These are phyloP conservation scores for Cyclocybe cylindracea DNA, from an alignment of 768 basidiomycete genomes.

Conservation along the genomic window DNA sequence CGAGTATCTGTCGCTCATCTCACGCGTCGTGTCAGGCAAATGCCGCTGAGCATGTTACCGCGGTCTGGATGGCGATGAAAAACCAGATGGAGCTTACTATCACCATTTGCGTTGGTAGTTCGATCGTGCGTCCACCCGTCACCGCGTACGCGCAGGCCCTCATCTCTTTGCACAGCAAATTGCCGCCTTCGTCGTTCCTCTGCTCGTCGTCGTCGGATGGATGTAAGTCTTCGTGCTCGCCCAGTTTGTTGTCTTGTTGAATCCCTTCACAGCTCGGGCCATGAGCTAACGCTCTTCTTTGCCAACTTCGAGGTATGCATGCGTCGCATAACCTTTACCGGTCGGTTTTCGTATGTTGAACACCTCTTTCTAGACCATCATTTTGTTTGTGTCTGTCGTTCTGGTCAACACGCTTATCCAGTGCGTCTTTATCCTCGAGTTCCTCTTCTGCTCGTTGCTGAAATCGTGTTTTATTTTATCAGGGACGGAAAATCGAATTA, in stretches of 20 bases:
- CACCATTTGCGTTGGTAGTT: slow-evolving; percentile 78
- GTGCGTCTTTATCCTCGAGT: slow-evolving; percentile 34
- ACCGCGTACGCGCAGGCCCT: background rate
- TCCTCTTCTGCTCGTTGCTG: background rate
- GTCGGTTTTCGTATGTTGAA: slow-evolving; percentile 1
- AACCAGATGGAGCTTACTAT: slow-evolving; percentile 66
- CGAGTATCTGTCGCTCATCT: background rate
- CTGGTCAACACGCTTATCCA: slow-evolving; percentile 84
- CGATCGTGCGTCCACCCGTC: slow-evolving; percentile 56
- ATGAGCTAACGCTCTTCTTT: slow-evolving; percentile 81
- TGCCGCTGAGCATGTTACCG: slow-evolving; percentile 83
- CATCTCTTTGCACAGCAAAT: slow-evolving; percentile 60
- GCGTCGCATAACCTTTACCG: background rate
- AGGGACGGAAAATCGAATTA: slow-evolving; percentile 88
- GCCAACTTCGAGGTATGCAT: slow-evolving; percentile 74
- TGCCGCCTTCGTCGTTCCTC: slow-evolving; percentile 81
- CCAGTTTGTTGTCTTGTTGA: slow-evolving; percentile 6
- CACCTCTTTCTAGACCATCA: slow-evolving; percentile 58
- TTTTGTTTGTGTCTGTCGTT: slow-evolving; percentile 84
- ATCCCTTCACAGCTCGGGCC: slow-evolving; percentile 48
- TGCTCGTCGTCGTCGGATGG: slow-evolving; percentile 91
- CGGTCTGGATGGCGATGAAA: slow-evolving; percentile 89
- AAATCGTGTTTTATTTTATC: slow-evolving; percentile 2
- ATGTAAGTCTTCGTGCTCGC: slow-evolving; percentile 45
- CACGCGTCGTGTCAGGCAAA: slow-evolving; percentile 51